Conservation (phyloP, 2,329 filamentous ascomycete species). For the Ilyonectria sp. region DNA sequence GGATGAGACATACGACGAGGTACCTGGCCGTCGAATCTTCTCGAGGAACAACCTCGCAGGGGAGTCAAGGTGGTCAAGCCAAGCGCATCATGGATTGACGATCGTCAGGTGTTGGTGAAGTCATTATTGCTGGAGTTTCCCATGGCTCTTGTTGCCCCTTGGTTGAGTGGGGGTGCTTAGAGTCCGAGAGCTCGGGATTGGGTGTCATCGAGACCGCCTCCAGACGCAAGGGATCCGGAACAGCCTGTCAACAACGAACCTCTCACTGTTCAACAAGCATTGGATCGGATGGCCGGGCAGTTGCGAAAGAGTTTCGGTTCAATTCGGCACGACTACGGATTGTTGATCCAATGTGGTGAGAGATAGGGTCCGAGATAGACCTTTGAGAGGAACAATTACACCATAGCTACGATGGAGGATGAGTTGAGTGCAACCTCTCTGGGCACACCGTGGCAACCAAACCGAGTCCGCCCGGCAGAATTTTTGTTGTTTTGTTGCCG, state of each 20-base stretch:
- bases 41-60: neutral
- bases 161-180: conserved; percentile 19
- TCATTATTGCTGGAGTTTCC: conserved; percentile 7
- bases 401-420: conserved; percentile 28
- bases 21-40: neutral
- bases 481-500: conserved; percentile 37
- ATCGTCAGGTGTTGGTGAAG: neutral
- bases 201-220: neutral
- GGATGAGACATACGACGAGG: neutral
- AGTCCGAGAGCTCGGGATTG: conserved; percentile 24
- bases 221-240: conserved; percentile 14
- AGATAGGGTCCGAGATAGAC: conserved; percentile 25
- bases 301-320: conserved; percentile 10
- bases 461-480: conserved; percentile 32
- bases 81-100: neutral
- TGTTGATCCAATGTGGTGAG: conserved; percentile 25
- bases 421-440: conserved; percentile 42
- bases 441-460: conserved; percentile 40
- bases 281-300: conserved; percentile 25
- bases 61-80: neutral
- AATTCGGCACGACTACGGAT: conserved; percentile 6
- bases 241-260: conserved; percentile 19
- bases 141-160: neutral
- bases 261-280: conserved; percentile 18
- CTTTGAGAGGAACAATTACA: conserved; percentile 31